Conservation (phyloP, 208 protist species). For the Trichomonas gallinae region DNA sequence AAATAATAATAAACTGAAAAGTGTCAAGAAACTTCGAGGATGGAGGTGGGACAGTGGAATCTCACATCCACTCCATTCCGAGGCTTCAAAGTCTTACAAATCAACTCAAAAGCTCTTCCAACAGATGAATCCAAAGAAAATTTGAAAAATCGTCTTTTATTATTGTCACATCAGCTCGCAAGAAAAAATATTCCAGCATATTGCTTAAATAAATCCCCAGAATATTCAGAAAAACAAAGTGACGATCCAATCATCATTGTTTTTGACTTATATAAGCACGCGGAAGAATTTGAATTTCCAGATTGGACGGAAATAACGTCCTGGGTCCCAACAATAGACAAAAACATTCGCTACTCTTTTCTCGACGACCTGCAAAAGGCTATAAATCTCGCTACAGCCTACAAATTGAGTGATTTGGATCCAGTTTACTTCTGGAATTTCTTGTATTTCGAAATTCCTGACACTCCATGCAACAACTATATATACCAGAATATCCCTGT, state of each 20-base stretch:
- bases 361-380: not conserved
- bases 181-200: not conserved
- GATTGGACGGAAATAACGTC: not conserved
- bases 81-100: not conserved
- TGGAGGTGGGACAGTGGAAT: not conserved
- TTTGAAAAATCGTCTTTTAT: not conserved
- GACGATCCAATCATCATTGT: not conserved
- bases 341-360: not conserved
- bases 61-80: not conserved
- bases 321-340: not conserved
- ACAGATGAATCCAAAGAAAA: not conserved
- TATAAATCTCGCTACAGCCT: not conserved
- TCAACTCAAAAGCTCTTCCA: not conserved
- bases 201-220: not conserved
- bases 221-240: not conserved
- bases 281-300: not conserved
- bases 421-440: not conserved
- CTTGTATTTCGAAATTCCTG: not conserved
- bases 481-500: not conserved
- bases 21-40: not conserved
- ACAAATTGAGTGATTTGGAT: not conserved
- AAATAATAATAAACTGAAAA: not conserved
- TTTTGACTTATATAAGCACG: not conserved
- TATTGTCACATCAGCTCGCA: not conserved
- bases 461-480: not conserved